Evolutionary conservation across 1,139 yeast genomes (phyloP), one percentile per base, ranked within the genome.

Genomic region (Pichia sp.): DNA sequence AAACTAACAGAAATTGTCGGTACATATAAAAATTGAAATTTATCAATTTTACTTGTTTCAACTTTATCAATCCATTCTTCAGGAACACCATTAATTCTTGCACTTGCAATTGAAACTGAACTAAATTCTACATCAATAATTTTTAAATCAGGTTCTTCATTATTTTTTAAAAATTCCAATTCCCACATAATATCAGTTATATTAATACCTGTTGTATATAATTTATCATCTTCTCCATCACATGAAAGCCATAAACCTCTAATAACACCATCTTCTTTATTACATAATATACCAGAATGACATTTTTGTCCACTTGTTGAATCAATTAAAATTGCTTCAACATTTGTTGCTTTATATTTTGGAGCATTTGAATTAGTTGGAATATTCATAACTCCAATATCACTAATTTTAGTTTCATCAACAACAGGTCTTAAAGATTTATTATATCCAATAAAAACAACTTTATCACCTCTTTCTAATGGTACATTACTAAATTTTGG

Each of bases 211-310:
- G 87, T 80, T 46, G 85, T 73, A 61, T 83, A 86, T 37, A 75
- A 72, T 46, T 70, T 68, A 44, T 76, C 74, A 55, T 86, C 96
- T 30, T 58, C 62, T 23, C 95, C 96, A 49, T 86, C 69, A 59
- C 79, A 87, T 1, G 92, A 74, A 52, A 87, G 65, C 96, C 96
- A 89, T 45, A 89, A 67, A 0, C 94, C 95, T 49, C 94, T 74
- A 4, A 89, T 76, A 0, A 82, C 77, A 27, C 96, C 96, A 55
- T 85, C 87, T 55, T 86, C 87, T 38, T 69, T 63, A 59, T 84
- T 89, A n/a, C 85, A 82, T 42, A 89, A 65, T 4, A 87, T 75
- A 52, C 97, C 97, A 4, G 94, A 76, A 10, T 55, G 53, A 65
- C 95, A 87, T 54, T 84, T 87, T 40, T 78, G 78, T 41, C 87